phyloP scores from a whole-genome alignment of 176 grass and related monocot genomes.

The Aegilops longissima region DNA sequence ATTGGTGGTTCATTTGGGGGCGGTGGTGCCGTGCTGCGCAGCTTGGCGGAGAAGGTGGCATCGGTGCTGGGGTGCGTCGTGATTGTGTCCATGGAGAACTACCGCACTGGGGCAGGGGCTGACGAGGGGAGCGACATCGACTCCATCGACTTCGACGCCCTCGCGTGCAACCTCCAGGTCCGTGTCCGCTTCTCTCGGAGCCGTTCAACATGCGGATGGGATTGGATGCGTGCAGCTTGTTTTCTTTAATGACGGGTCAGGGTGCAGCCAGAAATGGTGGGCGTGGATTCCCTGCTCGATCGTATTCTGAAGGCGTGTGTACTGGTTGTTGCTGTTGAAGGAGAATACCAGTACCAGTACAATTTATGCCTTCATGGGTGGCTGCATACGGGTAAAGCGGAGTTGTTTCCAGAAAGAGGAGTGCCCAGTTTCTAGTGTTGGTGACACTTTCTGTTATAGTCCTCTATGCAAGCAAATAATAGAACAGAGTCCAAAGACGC shows the following conservation, averaged over 20 bases:
- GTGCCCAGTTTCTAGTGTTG: constrained; percentile 5
- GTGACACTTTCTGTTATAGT: constrained; percentile 16
- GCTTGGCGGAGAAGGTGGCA: constrained; percentile 95
- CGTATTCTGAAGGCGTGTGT: constrained; percentile 17
- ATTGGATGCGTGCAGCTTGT: constrained; percentile 28
- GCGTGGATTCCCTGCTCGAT: background rate
- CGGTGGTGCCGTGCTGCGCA: constrained; percentile 19
- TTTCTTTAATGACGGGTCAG: constrained; percentile 31
- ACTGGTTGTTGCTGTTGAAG: background rate
- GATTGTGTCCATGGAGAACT: constrained; percentile 98
- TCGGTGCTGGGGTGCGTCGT: constrained; percentile 87
- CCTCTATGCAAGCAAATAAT: background rate
- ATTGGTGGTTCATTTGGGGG: background rate
- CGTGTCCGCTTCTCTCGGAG: background rate
- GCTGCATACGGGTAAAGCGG: background rate
- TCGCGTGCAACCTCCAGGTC: constrained; percentile 73
- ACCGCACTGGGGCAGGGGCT: constrained; percentile 64
- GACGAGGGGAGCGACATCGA: constrained; percentile 83
- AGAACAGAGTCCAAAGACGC: background rate
- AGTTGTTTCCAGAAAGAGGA: constrained; percentile 37
- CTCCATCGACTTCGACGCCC: constrained; percentile 71
- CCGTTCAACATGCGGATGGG: constrained; percentile 17
- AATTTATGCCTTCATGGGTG: constrained; percentile 25
- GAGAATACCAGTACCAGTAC: background rate
- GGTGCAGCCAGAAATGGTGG: constrained; percentile 17